phyloP scores from a whole-genome alignment of 768 basidiomycete species.

The Saitozyma podzolica region DNA sequence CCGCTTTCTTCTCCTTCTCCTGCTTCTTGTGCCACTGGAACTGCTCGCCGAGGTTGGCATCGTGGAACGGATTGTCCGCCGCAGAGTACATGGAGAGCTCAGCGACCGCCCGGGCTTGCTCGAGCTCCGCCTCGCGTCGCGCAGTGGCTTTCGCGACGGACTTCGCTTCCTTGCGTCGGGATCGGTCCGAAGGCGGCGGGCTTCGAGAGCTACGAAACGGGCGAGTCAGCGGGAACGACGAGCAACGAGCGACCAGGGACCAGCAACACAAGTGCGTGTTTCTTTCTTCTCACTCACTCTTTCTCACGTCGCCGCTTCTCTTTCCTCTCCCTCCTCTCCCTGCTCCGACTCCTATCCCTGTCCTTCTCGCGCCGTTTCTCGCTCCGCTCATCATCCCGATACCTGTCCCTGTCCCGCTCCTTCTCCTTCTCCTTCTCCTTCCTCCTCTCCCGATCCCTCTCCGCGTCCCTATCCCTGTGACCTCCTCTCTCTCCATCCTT shows the following conservation, averaged over 20 bases:
- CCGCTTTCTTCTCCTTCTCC: slow-evolving; percentile 90
- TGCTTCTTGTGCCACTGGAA: slow-evolving; percentile 99
- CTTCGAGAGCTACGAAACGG: slow-evolving; percentile 54
- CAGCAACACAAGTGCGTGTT: slow-evolving; percentile 1
- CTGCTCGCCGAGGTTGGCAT: slow-evolving; percentile 91
- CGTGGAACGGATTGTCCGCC: slow-evolving; percentile 96
- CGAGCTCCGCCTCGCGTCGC: slow-evolving; percentile 54
- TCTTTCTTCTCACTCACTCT: slow-evolving; percentile 63
- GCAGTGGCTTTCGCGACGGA: slow-evolving; percentile 72
- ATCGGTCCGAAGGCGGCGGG: slow-evolving; percentile 70
- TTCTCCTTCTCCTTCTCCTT: slow-evolving; percentile 48
- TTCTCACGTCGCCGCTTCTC: slow-evolving; percentile 54
- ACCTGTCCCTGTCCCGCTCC: slow-evolving; percentile 28
- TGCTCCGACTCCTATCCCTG: slow-evolving; percentile 28
- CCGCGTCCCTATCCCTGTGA: slow-evolving; percentile 18
- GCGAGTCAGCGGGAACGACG: background rate
- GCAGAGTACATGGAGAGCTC: slow-evolving; percentile 96
- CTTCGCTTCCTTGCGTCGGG: slow-evolving; percentile 77
- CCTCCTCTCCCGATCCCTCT: slow-evolving; percentile 12
- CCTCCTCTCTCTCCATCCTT: slow-evolving; percentile 49
- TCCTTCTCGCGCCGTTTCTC: slow-evolving; percentile 52
- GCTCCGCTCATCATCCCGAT: slow-evolving; percentile 36
- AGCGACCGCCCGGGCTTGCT: slow-evolving; percentile 80
- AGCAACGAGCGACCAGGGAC: background rate
- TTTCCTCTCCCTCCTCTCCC: slow-evolving; percentile 42